These are phyloP conservation scores for Reticulascus tulasneorum DNA, from an alignment of 2,329 filamentous ascomycete genomes.

Conservation along the genomic window DNA sequence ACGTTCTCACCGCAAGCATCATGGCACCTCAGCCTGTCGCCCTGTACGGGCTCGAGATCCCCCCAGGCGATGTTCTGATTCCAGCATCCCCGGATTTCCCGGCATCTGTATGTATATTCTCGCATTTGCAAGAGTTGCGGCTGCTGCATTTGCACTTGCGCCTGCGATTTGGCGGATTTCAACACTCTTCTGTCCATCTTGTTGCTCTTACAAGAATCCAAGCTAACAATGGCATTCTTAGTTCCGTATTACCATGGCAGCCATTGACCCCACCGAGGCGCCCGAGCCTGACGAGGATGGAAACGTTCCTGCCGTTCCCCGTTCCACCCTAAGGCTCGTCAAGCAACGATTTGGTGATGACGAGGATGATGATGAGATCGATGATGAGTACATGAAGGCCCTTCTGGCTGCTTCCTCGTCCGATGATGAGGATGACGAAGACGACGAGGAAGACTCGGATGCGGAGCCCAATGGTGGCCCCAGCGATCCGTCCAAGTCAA, in stretches of 20 bases:
- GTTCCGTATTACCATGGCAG: slow-evolving; percentile 99
- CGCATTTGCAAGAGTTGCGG: no score
- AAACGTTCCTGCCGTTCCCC: slow-evolving; percentile 59
- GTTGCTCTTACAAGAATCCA: slow-evolving; percentile 6
- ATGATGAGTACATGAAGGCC: slow-evolving; percentile 60
- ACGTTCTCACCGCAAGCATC: slow-evolving; percentile 20
- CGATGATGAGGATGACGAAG: slow-evolving; percentile 50
- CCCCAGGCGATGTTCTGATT: slow-evolving; percentile 76
- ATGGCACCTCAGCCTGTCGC: slow-evolving; percentile 66
- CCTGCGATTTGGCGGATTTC: no score
- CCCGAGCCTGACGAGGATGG: slow-evolving; percentile 61
- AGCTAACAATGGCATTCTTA: slow-evolving; percentile 37
- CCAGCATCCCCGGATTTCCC: slow-evolving; percentile 75
- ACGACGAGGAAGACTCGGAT: slow-evolving; percentile 36
- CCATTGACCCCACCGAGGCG: slow-evolving; percentile 82
- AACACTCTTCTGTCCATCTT: no score
- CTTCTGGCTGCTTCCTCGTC: slow-evolving; percentile 51
- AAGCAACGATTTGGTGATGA: slow-evolving; percentile 65
- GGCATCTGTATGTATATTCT: slow-evolving; percentile 65
- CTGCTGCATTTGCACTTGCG: no score
- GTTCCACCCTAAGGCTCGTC: slow-evolving; percentile 88
- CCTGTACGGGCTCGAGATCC: slow-evolving; percentile 89
- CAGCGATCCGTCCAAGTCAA: slow-evolving; percentile 84
- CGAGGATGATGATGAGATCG: slow-evolving; percentile 50
- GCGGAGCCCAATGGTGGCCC: slow-evolving; percentile 77